Conservation (phyloP, 345 rosid genomes). For the Microcos paniculata region DNA sequence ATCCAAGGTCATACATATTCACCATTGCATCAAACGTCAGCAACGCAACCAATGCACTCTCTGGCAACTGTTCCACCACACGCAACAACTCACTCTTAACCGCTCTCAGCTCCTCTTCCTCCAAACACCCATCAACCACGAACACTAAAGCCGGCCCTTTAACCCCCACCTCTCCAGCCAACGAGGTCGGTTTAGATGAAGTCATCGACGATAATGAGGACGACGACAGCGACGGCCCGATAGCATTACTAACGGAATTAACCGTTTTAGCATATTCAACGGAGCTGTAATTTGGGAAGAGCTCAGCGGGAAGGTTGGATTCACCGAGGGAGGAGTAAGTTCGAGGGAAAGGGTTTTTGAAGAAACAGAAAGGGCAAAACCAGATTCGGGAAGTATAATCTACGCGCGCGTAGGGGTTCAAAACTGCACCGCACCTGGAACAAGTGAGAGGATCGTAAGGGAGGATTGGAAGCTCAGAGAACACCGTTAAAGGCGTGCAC, state of each 20-base stretch:
- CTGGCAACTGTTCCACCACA: conserved; percentile 82
- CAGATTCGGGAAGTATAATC: conserved; percentile 87
- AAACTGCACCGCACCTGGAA: conserved; percentile 61
- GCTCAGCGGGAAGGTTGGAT: conserved; percentile 92
- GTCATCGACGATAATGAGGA: conserved; percentile 48
- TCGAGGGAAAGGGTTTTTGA: conserved; percentile 63
- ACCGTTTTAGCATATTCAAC: conserved; percentile 56
- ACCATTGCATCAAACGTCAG: conserved; percentile 84
- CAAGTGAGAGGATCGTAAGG: conserved; percentile 81
- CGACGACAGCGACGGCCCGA: conserved; percentile 23
- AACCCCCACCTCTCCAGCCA: conserved; percentile 15
- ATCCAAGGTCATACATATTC: conserved; percentile 77
- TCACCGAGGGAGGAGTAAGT: conserved; percentile 74
- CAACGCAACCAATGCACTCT: conserved; percentile 66
- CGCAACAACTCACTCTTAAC: conserved; percentile 70
- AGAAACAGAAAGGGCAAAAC: conserved; percentile 82
- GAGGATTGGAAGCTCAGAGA: conserved; percentile 83
- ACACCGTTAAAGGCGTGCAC: conserved; percentile 78
- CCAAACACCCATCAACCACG: conserved; percentile 72
- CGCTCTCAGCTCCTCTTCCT: conserved; percentile 65
- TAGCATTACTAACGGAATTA: background rate
- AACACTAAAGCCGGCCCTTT: conserved; percentile 86
- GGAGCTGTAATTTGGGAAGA: conserved; percentile 87
- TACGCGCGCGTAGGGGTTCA: conserved; percentile 91
- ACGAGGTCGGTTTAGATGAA: conserved; percentile 38